Conservation (phyloP, 2,329 filamentous ascomycete genomes). For the Aspergillus nomiae region DNA sequence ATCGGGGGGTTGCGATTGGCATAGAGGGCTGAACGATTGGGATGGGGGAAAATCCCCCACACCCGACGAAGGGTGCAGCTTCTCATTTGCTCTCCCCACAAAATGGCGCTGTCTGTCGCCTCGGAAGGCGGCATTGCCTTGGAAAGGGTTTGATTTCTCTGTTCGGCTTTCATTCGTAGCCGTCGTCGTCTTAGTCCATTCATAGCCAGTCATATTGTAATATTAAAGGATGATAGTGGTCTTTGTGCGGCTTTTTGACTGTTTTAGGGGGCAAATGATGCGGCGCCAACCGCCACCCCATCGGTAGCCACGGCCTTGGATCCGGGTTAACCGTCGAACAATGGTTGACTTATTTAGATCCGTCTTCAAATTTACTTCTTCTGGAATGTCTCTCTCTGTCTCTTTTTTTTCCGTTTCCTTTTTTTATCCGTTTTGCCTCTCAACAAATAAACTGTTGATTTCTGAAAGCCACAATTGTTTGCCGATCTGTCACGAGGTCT, state of each 20-base stretch:
- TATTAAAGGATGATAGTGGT: conserved; percentile 1
- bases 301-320: conserved; percentile 3
- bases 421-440: too few relatives aligned
- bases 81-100: conserved; percentile 22
- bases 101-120: conserved; percentile 11
- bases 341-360: neutral
- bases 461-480: too few relatives aligned
- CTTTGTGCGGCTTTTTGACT: conserved; percentile 7
- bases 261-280: conserved; percentile 11
- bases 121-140: neutral
- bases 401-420: neutral
- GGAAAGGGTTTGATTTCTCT: neutral
- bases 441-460: too few relatives aligned
- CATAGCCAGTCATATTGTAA: neutral
- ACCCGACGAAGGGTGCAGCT: conserved; percentile 10
- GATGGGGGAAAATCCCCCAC: conserved; percentile 25
- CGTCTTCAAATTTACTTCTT: neutral
- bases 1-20: conserved; percentile 17
- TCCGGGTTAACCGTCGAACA: conserved; percentile 1
- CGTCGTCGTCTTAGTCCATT: neutral
- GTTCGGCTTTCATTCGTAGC: neutral
- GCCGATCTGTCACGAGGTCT: conserved; percentile 19
- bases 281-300: conserved; percentile 24
- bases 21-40: neutral
- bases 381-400: neutral